Conservation (phyloP, 129 eudicot genomes). For the Sambucus nigra region DNA sequence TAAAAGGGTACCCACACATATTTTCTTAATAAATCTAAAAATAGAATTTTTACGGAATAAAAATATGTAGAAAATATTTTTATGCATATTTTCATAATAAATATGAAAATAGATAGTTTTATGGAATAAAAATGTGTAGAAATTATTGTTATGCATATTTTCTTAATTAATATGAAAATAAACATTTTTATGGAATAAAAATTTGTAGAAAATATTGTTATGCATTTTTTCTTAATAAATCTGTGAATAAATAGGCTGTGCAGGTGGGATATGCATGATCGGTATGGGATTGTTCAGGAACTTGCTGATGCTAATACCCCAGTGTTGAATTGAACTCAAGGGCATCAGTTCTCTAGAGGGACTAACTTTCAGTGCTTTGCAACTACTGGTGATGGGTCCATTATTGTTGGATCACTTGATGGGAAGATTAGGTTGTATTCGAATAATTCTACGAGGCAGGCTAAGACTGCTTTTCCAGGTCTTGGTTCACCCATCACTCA, state of each 20-base stretch:
- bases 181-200: too few species aligned
- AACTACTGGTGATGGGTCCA: conserved; percentile 93
- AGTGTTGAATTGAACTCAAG: conserved; percentile 90
- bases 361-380: conserved; percentile 98
- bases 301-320: conserved; percentile 67
- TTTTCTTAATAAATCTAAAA: too few species aligned
- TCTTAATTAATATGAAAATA: too few species aligned
- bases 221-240: too few species aligned
- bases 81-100: too few species aligned
- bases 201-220: too few species aligned
- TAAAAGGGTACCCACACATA: too few species aligned
- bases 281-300: conserved; percentile 84
- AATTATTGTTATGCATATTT: too few species aligned
- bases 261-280: conserved; percentile 97
- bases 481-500: conserved; percentile 93
- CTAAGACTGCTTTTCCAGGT: conserved; percentile 96
- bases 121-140: too few species aligned
- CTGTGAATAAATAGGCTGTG: conserved; percentile 82
- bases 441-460: conserved; percentile 72
- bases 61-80: too few species aligned
- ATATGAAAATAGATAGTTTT: too few species aligned
- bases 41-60: too few species aligned
- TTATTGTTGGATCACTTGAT: conserved; percentile 94
- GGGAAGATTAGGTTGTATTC: conserved; percentile 94
- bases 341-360: conserved; percentile 93